Base-by-base conservation (phyloP, 2,329 filamentous ascomycete species). In the Ophiostoma piceae region DNA sequence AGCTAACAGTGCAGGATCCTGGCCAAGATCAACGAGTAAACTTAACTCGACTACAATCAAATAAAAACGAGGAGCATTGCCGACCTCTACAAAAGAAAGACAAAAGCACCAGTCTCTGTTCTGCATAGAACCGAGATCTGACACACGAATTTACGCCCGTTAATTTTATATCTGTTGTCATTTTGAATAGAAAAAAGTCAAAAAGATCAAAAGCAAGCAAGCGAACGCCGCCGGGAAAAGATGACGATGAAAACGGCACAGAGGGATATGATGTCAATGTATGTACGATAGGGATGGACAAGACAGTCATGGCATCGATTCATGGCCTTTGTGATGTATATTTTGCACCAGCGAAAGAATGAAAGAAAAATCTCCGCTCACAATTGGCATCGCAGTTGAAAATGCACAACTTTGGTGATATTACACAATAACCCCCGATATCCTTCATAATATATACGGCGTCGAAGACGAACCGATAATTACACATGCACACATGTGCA, bases 21-120 rank as follows among this genome's bases (percentile, higher is more conserved):
- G 72, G 95, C 95, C 81, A 99, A 98, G 90, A 97, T 99, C 87
- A 97, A 92, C 83, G 94, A 98, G 87, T 97, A 92, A 84, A 85
- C 77, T 7, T 11, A 67, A 71, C 65, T 75, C 71, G 75, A 68
- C 26, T 66, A 47, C 39, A 66, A 66, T 14, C 8, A 32, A 22
- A 26, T 4, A 57, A 57, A 57, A 57, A 26, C 6, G n/a, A 35
- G 35, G 35, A 35, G 35, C 26, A 29, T 35, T 6, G 32, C 35
- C 35, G 35, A 35, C 57, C 26, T 32, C 26, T 62, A 4, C 8
- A 22, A 39, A 65, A 26, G 8, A 64, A 37, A 64, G 29, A 64
- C 29, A 64, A 64, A 64, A 64, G 60, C 60, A 64, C 60, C 60
- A 32, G 57, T 62, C 26, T 62, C 60, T 16, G 29, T 32, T 32